Percentiles rank a stretch among this genome's conserved stretches.
Evolutionary conservation across 495 filamentous ascomycete genomes (phyloP).

Genomic region (Hypoxylon subgilvum): DNA sequence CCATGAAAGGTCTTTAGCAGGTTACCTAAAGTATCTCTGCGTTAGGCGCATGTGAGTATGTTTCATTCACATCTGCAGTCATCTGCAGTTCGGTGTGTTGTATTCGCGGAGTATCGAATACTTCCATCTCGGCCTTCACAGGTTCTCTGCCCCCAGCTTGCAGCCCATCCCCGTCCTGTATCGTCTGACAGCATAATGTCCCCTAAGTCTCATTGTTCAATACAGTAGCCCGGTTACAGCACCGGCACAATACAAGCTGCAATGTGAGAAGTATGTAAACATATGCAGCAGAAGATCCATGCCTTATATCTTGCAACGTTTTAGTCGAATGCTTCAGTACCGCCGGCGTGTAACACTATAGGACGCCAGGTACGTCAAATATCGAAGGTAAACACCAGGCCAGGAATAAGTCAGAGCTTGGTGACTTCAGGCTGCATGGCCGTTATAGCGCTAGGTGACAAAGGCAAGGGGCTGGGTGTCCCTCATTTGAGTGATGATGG

Average conservation of each 20-base stretch:
- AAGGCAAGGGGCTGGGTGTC: constrained; percentile 23
- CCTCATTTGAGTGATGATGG: no score
- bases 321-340: no score
- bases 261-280: no score
- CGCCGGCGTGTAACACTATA: neutral
- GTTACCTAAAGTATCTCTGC: neutral
- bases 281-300: neutral
- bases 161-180: constrained; percentile 7
- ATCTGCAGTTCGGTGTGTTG: constrained; percentile 15
- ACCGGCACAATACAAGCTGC: no score
- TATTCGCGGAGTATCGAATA: constrained; percentile 26
- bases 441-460: constrained; percentile 25
- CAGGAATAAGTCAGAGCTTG: constrained; percentile 22
- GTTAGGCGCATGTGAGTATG: constrained; percentile 12
- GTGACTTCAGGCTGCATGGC: constrained; percentile 34
- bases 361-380: constrained; percentile 29
- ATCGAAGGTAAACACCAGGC: constrained; percentile 15
- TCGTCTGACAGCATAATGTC: constrained; percentile 19
- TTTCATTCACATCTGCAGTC: no score
- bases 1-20: neutral
- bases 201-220: no score
- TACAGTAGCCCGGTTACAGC: no score
- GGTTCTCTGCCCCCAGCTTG: neutral
- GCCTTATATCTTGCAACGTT: no score
- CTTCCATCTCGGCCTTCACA: neutral